Conservation (phyloP, 1,284 basidiomycete species). For the Rhodotorula sp. region DNA sequence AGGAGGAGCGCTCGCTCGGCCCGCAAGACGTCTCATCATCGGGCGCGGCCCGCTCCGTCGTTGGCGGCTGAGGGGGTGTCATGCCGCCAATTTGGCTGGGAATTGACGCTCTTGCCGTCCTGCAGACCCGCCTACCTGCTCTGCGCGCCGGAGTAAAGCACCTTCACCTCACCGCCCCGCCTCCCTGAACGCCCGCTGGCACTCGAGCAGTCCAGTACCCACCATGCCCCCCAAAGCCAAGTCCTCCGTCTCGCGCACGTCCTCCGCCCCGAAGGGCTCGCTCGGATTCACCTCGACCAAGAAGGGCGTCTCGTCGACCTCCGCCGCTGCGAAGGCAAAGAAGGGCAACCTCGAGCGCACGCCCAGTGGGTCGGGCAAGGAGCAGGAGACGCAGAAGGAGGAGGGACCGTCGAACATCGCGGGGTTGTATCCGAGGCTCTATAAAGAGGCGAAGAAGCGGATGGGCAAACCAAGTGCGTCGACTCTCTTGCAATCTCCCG, state of each 20-base stretch:
- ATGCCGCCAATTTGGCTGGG: too few relatives aligned
- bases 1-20: too few relatives aligned
- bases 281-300: conserved; percentile 13
- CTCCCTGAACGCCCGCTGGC: neutral
- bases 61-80: too few relatives aligned
- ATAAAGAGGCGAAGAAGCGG: conserved; percentile 57
- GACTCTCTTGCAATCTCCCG: too few relatives aligned
- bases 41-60: too few relatives aligned
- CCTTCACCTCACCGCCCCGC: neutral
- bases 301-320: neutral
- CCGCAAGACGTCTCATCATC: too few relatives aligned
- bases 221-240: conserved; percentile 8
- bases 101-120: too few relatives aligned
- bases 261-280: conserved; percentile 3
- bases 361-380: neutral
- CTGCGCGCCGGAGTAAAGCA: too few relatives aligned
- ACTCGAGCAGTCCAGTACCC: neutral
- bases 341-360: neutral
- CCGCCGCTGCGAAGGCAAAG: neutral
- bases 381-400: neutral
- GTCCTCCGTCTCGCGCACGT: neutral
- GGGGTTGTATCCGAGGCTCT: conserved; percentile 17
- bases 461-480: conserved; percentile 67
- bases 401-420: neutral
- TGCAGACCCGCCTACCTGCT: too few relatives aligned